These are phyloP conservation scores for Barbarea vulgaris DNA, from an alignment of 345 rosid species.

Conservation along the genomic window DNA sequence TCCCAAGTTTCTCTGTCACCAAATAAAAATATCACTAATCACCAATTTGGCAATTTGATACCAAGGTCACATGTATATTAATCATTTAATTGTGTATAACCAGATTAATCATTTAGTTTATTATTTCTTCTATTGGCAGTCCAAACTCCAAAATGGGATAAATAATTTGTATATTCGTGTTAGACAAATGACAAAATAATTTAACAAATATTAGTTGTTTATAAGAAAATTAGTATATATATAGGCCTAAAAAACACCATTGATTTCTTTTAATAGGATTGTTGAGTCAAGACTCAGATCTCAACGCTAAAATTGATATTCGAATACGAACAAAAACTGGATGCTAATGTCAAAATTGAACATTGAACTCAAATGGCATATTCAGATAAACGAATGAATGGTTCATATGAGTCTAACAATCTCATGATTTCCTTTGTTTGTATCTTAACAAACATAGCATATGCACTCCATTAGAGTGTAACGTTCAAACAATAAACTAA, in stretches of 20 bases:
- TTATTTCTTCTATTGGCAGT: background rate
- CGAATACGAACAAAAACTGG: background rate
- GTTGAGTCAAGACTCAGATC: background rate
- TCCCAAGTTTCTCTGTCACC: slow-evolving; percentile 17
- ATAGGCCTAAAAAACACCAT: too few species aligned
- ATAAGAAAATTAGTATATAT: background rate
- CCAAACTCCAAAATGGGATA: background rate
- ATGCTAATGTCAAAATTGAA: background rate
- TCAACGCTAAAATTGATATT: background rate
- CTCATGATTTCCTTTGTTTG: slow-evolving; percentile 14
- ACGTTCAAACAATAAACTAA: slow-evolving; percentile 19
- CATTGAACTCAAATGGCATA: background rate
- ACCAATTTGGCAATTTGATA: slow-evolving; percentile 2
- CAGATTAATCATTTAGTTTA: slow-evolving; percentile 1
- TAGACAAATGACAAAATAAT: background rate
- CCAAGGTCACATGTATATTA: background rate
- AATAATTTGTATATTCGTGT: background rate
- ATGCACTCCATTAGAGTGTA: slow-evolving; percentile 14
- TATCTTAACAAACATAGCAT: slow-evolving; percentile 13
- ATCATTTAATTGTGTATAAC: background rate
- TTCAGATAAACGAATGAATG: background rate
- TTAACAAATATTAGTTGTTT: background rate
- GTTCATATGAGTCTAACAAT: background rate
- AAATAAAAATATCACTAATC: background rate
- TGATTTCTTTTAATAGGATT: too few species aligned